Base-by-base conservation (phyloP, 75 land plant species). In the Selaginella moellendorffii region DNA sequence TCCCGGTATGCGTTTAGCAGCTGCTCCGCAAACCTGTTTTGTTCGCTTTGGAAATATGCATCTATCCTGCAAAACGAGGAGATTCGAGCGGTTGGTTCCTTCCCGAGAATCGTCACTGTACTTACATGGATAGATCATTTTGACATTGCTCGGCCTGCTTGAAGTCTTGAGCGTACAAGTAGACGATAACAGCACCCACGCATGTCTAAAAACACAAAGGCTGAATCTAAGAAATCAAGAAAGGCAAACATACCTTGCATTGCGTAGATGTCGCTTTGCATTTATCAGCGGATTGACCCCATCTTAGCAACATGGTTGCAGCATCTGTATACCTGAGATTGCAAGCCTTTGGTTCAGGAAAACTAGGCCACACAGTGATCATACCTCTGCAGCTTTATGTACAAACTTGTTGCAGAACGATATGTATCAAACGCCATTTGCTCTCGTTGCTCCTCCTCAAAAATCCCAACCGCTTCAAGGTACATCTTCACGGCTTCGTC, bases 401-500 rank as follows among this genome's bases (percentile, higher is more conserved):
- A 93, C 18, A 89, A 54, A 65, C 74, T 82, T 61, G 81, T 75
- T 17, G 75, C 86, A 77, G 81, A 84, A 70, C 90, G 90, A 63
- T 89, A 93, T 8, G 83, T 71, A 67, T 93, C 98, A 80, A 93
- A 93, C n/a, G 98, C 96, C 98, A 93, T 93, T 42, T 88, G 87
- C 52, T 88, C 90, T 65, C 84, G 83, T 30, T 83, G 86, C 68
- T 93, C 98, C n/a, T 89, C 96, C 77, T 93, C 98, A 53, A 88
- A 83, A 67, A 85, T 68, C 5, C 31, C 36, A 76, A 86, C 83
- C 18, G 98, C 81, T 65, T 93, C 96, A 30, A 80, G 72, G 68
- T 85, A 93, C 67, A 93, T 42, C 62, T 56, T 66, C 29, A 85
- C 66, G 21, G 98, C 90, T 29, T 83, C 83, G 8, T 88, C 85